Evolutionary conservation across 2,329 filamentous ascomycete genomes (phyloP).

Genomic region (Grosmannia penicillata): DNA sequence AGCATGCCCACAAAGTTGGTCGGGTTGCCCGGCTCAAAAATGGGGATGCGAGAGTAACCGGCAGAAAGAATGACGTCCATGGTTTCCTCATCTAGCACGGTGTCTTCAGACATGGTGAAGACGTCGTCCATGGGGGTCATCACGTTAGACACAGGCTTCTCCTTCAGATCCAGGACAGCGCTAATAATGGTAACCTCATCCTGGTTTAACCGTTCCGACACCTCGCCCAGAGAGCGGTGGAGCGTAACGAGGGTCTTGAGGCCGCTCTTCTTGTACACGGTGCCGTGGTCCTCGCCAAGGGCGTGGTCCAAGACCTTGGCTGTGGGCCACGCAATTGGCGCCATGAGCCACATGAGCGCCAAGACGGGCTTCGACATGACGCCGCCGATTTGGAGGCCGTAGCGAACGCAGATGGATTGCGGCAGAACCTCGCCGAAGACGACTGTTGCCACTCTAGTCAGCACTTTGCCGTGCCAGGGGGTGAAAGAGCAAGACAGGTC

Average conservation of each 20-base stretch:
- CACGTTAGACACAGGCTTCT: constrained; percentile 85
- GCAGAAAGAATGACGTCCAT: constrained; percentile 90
- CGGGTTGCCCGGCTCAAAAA: constrained; percentile 71
- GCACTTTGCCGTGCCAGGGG: background rate
- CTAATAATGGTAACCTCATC: constrained; percentile 99
- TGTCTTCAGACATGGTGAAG: constrained; percentile 92
- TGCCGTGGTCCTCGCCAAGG: constrained; percentile 88
- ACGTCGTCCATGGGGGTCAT: constrained; percentile 99
- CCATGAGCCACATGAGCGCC: constrained; percentile 79
- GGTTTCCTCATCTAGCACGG: constrained; percentile 78
- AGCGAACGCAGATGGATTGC: constrained; percentile 91
- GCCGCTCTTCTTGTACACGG: constrained; percentile 94
- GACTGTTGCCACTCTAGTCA: constrained; percentile 36
- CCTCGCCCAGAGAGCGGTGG: constrained; percentile 79
- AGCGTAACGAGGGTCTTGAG: constrained; percentile 91
- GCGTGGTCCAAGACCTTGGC: constrained; percentile 90
- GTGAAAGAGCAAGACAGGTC: background rate
- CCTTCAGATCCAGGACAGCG: constrained; percentile 88
- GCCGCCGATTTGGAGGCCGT: constrained; percentile 85
- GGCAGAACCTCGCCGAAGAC: constrained; percentile 96
- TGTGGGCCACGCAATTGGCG: constrained; percentile 83
- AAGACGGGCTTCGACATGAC: constrained; percentile 85
- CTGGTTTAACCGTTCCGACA: constrained; percentile 80
- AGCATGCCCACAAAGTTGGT: constrained; percentile 95
- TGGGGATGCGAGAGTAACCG: constrained; percentile 91